A percentile compares a stretch with the other conserved stretches of the same genome.
phyloP scores from a whole-genome alignment of 2,329 filamentous ascomycete species.

The Colletotrichum sp. region DNA sequence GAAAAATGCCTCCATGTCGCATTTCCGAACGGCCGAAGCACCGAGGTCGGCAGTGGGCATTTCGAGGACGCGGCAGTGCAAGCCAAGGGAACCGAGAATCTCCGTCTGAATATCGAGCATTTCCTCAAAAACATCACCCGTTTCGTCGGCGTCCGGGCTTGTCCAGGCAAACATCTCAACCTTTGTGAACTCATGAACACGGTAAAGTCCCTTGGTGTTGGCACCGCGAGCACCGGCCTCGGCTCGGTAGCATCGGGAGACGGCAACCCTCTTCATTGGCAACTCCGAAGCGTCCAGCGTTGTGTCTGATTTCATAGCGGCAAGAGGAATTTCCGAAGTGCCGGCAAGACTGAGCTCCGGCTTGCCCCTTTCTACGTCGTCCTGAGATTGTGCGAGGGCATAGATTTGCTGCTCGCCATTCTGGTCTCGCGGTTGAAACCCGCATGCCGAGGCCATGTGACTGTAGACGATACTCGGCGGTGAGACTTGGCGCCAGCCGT shows the following conservation, averaged over 20 bases:
- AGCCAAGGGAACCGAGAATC: conserved; percentile 76
- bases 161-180: conserved; percentile 98
- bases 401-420: conserved; percentile 94
- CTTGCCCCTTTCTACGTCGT: conserved; percentile 65
- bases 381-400: conserved; percentile 69
- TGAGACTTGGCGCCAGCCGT: conserved; percentile 80
- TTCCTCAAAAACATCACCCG: conserved; percentile 75
- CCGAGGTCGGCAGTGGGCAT: conserved; percentile 92
- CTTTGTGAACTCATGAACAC: conserved; percentile 98
- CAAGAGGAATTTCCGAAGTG: conserved; percentile 94
- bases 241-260: conserved; percentile 92
- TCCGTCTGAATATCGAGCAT: conserved; percentile 87
- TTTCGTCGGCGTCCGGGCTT: conserved; percentile 53
- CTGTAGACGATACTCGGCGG: conserved; percentile 92
- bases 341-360: conserved; percentile 80
- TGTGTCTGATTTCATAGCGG: conserved; percentile 83
- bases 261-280: conserved; percentile 80
- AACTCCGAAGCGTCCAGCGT: conserved; percentile 69
- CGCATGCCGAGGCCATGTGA: conserved; percentile 88
- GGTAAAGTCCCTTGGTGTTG: conserved; percentile 92
- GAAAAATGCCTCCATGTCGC: conserved; percentile 94
- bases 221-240: conserved; percentile 90
- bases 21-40: conserved; percentile 84
- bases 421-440: conserved; percentile 91
- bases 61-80: conserved; percentile 88